phyloP scores from a whole-genome alignment of 129 eudicot species.

The Artemisia tridentata region DNA sequence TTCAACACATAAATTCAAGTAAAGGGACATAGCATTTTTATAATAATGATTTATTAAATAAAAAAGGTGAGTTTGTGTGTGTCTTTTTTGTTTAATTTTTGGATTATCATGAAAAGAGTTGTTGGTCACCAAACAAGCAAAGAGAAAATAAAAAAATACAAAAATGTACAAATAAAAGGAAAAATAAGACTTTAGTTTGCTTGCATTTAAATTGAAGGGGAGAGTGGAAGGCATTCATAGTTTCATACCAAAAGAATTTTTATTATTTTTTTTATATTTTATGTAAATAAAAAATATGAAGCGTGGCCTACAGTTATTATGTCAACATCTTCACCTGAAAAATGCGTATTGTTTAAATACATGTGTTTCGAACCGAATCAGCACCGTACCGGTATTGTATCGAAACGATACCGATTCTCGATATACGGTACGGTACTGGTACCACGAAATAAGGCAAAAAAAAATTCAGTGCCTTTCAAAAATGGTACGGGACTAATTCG shows the following conservation, averaged over 20 bases:
- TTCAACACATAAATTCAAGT: slow-evolving; percentile 27
- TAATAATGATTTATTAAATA: slow-evolving; percentile 24
- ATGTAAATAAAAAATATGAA: slow-evolving; percentile 7
- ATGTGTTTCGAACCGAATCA: too few species aligned
- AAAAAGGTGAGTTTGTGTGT: slow-evolving; percentile 9
- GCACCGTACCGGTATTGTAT: too few species aligned
- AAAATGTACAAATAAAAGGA: slow-evolving; percentile 19
- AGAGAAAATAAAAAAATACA: slow-evolving; percentile 15
- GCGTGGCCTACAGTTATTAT: slow-evolving; percentile 34
- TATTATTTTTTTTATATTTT: not conserved
- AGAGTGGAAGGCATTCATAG: slow-evolving; percentile 22
- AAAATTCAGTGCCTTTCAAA: too few species aligned
- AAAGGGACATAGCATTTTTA: slow-evolving; percentile 29
- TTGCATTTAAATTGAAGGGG: slow-evolving; percentile 37
- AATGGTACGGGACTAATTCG: too few species aligned
- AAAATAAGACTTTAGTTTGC: slow-evolving; percentile 36
- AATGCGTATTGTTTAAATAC: slow-evolving; percentile 16
- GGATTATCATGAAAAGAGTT: slow-evolving; percentile 26
- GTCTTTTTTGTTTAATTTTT: slow-evolving; percentile 12
- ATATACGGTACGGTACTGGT: too few species aligned
- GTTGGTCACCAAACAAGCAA: slow-evolving; percentile 34
- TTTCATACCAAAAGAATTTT: slow-evolving; percentile 29
- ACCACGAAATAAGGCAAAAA: too few species aligned
- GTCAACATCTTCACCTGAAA: slow-evolving; percentile 49
- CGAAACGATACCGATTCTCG: too few species aligned